A percentile compares a stretch with the other conserved stretches of the same genome.
Evolutionary conservation across 495 filamentous ascomycete genomes (phyloP).

Genomic region (Aspergillus funiculosus): DNA sequence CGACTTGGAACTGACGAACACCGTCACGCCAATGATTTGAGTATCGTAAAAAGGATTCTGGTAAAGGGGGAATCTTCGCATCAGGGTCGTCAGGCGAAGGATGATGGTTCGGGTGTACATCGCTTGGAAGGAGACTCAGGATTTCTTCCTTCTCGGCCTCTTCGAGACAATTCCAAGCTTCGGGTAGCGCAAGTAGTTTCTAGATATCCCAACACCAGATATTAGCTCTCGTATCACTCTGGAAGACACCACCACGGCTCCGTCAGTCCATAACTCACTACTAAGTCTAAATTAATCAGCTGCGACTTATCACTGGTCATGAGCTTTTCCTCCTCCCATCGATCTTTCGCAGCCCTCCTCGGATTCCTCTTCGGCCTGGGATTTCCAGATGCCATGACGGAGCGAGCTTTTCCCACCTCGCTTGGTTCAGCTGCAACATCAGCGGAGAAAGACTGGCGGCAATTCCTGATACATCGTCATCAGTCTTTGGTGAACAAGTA

Average conservation of each 20-base stretch:
- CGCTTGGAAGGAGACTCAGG: constrained; percentile 50
- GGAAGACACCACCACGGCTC: too few relatives aligned
- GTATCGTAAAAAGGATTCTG: constrained; percentile 44
- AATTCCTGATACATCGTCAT: constrained; percentile 6
- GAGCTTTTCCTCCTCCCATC: constrained; percentile 46
- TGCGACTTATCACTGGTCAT: constrained; percentile 51
- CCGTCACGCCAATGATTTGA: constrained; percentile 46
- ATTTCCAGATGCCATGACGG: constrained; percentile 20
- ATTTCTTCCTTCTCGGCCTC: constrained; percentile 51
- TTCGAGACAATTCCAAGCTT: constrained; percentile 54
- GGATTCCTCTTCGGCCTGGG: constrained; percentile 30
- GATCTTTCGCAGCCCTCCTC: constrained; percentile 29
- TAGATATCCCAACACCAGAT: constrained; percentile 16
- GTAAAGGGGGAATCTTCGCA: constrained; percentile 34
- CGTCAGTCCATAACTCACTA: constrained; percentile 38
- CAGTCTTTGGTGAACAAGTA: constrained; percentile 11
- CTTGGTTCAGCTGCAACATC: constrained; percentile 14
- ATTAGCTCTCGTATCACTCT: constrained; percentile 10
- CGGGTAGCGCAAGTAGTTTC: constrained; percentile 51
- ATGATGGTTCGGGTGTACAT: constrained; percentile 34
- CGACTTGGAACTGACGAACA: constrained; percentile 51
- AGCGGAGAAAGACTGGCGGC: constrained; percentile 3
- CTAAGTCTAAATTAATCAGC: constrained; percentile 49
- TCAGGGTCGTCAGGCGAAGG: constrained; percentile 27
- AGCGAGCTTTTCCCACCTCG: constrained; percentile 20